Conservation (phyloP, 2,329 filamentous ascomycete genomes). For the Cladosporium phlei region DNA sequence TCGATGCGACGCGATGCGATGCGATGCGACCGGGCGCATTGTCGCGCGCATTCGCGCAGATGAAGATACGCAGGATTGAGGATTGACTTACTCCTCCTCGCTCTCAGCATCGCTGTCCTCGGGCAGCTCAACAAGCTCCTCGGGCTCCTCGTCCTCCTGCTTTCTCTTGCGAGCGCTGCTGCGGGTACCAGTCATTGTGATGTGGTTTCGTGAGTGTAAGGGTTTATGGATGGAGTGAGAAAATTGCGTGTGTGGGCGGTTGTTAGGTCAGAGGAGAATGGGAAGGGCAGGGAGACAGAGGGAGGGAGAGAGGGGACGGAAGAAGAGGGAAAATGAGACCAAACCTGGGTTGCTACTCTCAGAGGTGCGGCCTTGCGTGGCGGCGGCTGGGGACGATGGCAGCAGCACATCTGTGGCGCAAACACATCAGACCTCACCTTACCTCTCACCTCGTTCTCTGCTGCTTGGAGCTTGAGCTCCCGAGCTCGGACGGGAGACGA, state of each 20-base stretch:
- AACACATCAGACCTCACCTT: too few relatives aligned
- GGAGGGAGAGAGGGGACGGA: not conserved
- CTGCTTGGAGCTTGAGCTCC: conserved; percentile 11
- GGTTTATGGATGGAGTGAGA: conserved; percentile 11
- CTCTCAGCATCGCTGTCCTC: conserved; percentile 37
- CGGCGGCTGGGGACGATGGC: conserved; percentile 5
- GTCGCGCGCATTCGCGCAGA: not conserved
- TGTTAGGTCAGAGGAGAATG: not conserved
- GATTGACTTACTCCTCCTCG: conserved; percentile 35
- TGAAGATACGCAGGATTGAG: too few relatives aligned
- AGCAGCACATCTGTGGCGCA: too few relatives aligned
- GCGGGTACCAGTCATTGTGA: conserved; percentile 3
- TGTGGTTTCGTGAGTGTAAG: not conserved
- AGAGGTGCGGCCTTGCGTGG: too few relatives aligned
- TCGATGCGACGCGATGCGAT: not conserved
- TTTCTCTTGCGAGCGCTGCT: conserved; percentile 37
- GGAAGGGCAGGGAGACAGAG: not conserved
- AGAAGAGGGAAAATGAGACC: not conserved
- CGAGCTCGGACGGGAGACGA: too few relatives aligned
- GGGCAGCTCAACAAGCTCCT: conserved; percentile 39
- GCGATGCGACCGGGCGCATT: not conserved
- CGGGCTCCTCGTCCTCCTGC: conserved; percentile 39
- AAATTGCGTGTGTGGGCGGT: conserved; percentile 28
- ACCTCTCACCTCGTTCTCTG: too few relatives aligned
- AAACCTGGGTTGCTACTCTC: conserved; percentile 2